Conservation (phyloP, 345 rosid species). For the Pistacia integerrima region DNA sequence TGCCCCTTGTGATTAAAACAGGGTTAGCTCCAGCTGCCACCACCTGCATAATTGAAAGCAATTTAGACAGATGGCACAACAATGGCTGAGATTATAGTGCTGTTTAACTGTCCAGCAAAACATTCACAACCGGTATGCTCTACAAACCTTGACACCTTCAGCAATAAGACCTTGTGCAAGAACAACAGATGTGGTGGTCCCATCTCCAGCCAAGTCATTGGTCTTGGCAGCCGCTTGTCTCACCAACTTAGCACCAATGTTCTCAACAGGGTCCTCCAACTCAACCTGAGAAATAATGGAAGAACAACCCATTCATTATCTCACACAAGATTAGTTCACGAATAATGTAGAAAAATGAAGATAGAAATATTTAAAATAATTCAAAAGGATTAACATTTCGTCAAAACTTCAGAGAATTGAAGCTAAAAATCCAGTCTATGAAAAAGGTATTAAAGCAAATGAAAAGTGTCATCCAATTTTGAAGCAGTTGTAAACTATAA, state of each 20-base stretch:
- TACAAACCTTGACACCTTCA: conserved; percentile 90
- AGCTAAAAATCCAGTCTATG: not conserved
- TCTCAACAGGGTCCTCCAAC: conserved; percentile 97
- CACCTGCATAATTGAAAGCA: conserved; percentile 47
- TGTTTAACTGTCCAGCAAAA: not conserved
- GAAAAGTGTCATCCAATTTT: not conserved
- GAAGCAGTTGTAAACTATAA: not conserved
- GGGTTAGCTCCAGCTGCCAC: conserved; percentile 99
- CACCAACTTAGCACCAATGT: conserved; percentile 94
- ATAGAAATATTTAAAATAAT: not conserved
- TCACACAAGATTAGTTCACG: not conserved
- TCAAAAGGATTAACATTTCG: not conserved
- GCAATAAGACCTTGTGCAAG: conserved; percentile 98
- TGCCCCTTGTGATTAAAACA: conserved; percentile 90
- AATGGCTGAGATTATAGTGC: not conserved
- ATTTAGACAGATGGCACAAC: not conserved
- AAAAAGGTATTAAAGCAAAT: not conserved
- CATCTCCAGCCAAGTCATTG: conserved; percentile 98
- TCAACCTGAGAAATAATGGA: conserved; percentile 60
- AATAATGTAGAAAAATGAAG: not conserved
- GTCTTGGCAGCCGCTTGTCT: conserved; percentile 99
- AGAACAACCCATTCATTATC: not conserved
- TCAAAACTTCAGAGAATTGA: not conserved
- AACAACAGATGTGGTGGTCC: conserved; percentile 98
- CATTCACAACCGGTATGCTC: not conserved